These are phyloP conservation scores for Circinella umbellata DNA, from an alignment of 371 early-diverging fungal genomes.

Conservation along the genomic window DNA sequence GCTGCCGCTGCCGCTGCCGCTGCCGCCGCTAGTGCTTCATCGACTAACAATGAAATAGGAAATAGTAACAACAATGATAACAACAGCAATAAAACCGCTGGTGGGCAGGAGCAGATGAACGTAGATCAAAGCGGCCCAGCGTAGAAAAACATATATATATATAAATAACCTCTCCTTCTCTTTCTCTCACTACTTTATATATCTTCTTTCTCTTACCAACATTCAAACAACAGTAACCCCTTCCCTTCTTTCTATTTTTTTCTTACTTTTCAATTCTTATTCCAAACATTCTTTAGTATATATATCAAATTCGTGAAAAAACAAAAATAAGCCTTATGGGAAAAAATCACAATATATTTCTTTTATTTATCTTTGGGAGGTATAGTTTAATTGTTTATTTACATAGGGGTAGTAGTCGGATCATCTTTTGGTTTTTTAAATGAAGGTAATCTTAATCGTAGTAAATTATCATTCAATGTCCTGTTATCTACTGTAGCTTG, in stretches of 20 bases:
- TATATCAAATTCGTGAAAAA: not conserved
- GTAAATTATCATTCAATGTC: not conserved
- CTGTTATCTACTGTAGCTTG: not conserved
- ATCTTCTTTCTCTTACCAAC: not conserved
- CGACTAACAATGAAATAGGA: not conserved
- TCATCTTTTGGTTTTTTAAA: not conserved
- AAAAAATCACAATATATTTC: no score
- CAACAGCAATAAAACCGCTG: not conserved
- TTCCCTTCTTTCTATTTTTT: not conserved
- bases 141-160: not conserved
- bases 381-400: not conserved
- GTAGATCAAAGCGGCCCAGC: conserved; percentile 10
- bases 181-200: not conserved
- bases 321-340: no score
- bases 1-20: conserved; percentile 11
- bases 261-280: not conserved
- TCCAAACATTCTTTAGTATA: not conserved
- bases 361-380: no score
- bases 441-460: not conserved
- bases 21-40: not conserved
- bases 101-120: conserved; percentile 8
- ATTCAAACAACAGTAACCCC: not conserved
- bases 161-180: not conserved
- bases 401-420: not conserved
- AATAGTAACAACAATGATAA: not conserved